Base-by-base conservation (phyloP, 2,329 filamentous ascomycete genomes). In the Phaeosphaeriaceae sp. region DNA sequence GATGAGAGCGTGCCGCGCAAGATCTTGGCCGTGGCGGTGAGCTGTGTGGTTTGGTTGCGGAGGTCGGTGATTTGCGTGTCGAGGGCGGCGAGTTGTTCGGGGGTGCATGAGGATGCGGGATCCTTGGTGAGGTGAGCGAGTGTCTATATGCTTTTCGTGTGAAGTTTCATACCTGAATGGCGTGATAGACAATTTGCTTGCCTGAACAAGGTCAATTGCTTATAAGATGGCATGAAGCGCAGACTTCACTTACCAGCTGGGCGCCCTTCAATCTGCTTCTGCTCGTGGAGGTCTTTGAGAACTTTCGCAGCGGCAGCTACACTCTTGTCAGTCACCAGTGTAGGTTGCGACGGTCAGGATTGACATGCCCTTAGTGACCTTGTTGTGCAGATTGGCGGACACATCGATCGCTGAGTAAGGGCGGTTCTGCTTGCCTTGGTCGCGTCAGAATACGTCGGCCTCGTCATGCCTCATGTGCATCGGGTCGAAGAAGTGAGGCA, bases 131-230 rank as follows among this genome's bases (percentile, higher is more conserved):
- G 22, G 2, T 45, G 19, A 21, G 21, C 22, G 9, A 3, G 15
- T 20, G 3, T 20, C n/a, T 19, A 27, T 27, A 27, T 27, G 25
- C 5, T 20, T 44, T 19, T 19, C 11, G 13, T 13, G 3, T 36
- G 31, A 36, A 13, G 6, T 5, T 40, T 3, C 36, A 40, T 68
- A 82, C 81, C 71, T 83, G 81, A 7, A 80, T 63, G 36, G 82
- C 79, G 72, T 89, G 86, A 70, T 88, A 89, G 58, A 89, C 86
- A 41, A 82, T 79, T 66, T 88, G 86, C 74, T 88, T 89, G 20
- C 86, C 86, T 85, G 60, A 1, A 7, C 47, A 25, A 48, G 20
- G 44, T 61, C n/a, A 63, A 59, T n/a, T 11, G 10, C 49, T 7
- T 36, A 4, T 48, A 17, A 19, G 27, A 25, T 27, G 57, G 44